Evolutionary conservation across 1,139 yeast genomes (phyloP).

Genomic region (Citeromyces hawaiiensis): DNA sequence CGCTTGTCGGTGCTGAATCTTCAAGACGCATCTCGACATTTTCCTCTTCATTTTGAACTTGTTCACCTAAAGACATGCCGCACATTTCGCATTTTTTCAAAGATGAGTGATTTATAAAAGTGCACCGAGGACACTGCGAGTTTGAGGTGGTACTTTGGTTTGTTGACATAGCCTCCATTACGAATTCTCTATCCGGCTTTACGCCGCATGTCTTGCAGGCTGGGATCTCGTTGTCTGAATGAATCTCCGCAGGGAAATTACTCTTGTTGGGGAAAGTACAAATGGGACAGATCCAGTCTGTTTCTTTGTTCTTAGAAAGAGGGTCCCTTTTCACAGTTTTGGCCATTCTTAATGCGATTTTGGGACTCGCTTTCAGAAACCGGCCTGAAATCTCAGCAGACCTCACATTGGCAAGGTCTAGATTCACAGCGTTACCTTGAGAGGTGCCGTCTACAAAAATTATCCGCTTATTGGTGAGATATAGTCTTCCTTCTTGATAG

Average conservation of each 20-base stretch:
- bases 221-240: slow-evolving; percentile 21
- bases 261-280: slow-evolving; percentile 59
- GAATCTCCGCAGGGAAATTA: slow-evolving; percentile 10
- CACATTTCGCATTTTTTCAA: slow-evolving; percentile 77
- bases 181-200: slow-evolving; percentile 22
- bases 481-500: slow-evolving; percentile 66
- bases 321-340: neutral
- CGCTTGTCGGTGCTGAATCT: slow-evolving; percentile 1
- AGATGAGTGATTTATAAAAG: slow-evolving; percentile 76
- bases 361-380: slow-evolving; percentile 71
- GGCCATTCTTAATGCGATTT: slow-evolving; percentile 25
- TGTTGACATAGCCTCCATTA: slow-evolving; percentile 13
- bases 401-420: slow-evolving; percentile 34
- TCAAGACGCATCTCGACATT: slow-evolving; percentile 5
- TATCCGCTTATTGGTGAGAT: slow-evolving; percentile 60
- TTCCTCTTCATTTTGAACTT: slow-evolving; percentile 5
- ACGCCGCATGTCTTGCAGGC: slow-evolving; percentile 75
- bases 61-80: slow-evolving; percentile 32
- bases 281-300: slow-evolving; percentile 67
- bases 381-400: slow-evolving; percentile 37
- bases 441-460: slow-evolving; percentile 50
- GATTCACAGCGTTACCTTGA: slow-evolving; percentile 24
- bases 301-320: neutral
- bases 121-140: slow-evolving; percentile 55
- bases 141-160: neutral